Conservation (phyloP, 2,329 filamentous ascomycete species). For the Aspergillus sp. region DNA sequence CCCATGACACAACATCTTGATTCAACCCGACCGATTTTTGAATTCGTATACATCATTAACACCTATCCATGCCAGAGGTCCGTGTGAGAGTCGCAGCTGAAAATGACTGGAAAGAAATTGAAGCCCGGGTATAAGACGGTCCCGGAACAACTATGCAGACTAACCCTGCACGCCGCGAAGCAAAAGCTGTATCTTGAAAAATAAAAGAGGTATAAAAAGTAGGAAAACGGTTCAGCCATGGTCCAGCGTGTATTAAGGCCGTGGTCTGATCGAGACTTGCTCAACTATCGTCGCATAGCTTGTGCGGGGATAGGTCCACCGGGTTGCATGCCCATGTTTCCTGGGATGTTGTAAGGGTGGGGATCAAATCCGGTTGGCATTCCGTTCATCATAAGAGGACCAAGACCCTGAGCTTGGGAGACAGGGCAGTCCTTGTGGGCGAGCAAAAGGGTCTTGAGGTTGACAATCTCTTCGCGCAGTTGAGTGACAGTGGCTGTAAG, state of each 20-base stretch:
- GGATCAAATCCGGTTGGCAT: conserved; percentile 36
- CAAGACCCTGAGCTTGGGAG: conserved; percentile 75
- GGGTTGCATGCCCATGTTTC: conserved; percentile 38
- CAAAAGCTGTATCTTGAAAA: neutral
- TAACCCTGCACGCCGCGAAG: conserved; percentile 1
- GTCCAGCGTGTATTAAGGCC: conserved; percentile 7
- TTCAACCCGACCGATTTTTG: conserved; percentile 30
- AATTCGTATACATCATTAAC: conserved; percentile 36
- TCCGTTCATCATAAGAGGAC: conserved; percentile 37
- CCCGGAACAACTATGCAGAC: neutral
- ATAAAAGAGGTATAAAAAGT: conserved; percentile 3
- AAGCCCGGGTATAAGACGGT: neutral
- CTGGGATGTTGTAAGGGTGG: conserved; percentile 39
- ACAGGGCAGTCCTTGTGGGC: conserved; percentile 96
- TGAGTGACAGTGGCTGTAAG: conserved; percentile 78
- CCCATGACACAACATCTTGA: conserved; percentile 21
- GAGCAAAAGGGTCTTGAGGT: conserved; percentile 84
- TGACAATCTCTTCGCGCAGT: conserved; percentile 87
- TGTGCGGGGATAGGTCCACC: conserved; percentile 31
- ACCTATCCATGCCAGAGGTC: conserved; percentile 34
- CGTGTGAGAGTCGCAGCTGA: conserved; percentile 17
- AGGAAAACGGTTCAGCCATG: conserved; percentile 2
- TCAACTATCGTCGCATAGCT: conserved; percentile 29
- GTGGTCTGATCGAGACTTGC: conserved; percentile 1
- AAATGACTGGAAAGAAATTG: neutral